A percentile compares a stretch with the other conserved stretches of the same genome.
Evolutionary conservation across 1,139 yeast species (phyloP).

Genomic region (Protomyces inouyei): DNA sequence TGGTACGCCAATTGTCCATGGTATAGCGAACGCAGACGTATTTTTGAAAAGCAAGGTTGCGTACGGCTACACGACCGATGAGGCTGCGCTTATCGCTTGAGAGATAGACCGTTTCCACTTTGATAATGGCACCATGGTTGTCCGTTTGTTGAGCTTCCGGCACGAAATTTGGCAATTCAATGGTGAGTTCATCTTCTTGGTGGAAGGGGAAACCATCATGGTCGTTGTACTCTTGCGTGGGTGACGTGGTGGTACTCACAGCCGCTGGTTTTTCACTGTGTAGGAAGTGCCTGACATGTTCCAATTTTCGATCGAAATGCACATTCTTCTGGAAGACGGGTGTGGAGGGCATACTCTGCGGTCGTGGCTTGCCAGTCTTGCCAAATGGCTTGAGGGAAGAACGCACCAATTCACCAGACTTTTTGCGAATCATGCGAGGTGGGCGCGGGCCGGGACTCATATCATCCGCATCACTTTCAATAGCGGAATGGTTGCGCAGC

Average conservation of each 20-base stretch:
- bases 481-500: not conserved
- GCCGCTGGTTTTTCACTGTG: conserved; percentile 70
- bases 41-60: conserved; percentile 63
- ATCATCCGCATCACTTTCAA: conserved; percentile 14
- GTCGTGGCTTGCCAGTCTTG: conserved; percentile 30
- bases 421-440: conserved; percentile 53
- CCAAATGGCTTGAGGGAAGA: conserved; percentile 58
- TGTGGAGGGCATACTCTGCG: conserved; percentile 67
- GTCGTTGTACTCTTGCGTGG: conserved; percentile 40
- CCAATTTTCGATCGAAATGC: conserved; percentile 64
- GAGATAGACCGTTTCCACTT: conserved; percentile 60
- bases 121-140: conserved; percentile 41
- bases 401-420: conserved; percentile 75
- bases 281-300: conserved; percentile 66
- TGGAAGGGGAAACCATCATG: conserved; percentile 27
- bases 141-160: conserved; percentile 40
- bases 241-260: conserved; percentile 62
- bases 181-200: conserved; percentile 47
- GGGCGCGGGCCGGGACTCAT: conserved; percentile 2
- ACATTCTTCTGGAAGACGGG: conserved; percentile 64
- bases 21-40: conserved; percentile 60
- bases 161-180: conserved; percentile 49
- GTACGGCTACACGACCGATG: conserved; percentile 70
- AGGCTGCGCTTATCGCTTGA: conserved; percentile 54
- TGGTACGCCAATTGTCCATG: conserved; percentile 66